Base-by-base conservation (phyloP, 441 rosid species). In the Sinapis alba region DNA sequence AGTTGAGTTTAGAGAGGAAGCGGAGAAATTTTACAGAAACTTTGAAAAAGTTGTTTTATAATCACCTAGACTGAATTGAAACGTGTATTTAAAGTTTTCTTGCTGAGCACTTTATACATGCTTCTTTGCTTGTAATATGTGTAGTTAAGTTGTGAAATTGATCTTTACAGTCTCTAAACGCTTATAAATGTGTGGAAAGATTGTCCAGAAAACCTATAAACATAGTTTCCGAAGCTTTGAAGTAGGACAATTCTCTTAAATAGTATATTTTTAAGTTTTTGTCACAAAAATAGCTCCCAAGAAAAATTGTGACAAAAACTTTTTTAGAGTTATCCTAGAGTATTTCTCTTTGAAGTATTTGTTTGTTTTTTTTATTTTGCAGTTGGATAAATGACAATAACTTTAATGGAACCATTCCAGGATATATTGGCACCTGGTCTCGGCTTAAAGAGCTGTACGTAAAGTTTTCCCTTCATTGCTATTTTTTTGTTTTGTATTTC, bases 331-430 rank as follows among this genome's bases (percentile, higher is more conserved):
- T n/a, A n/a, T n/a, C n/a, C n/a, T n/a, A n/a, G n/a, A n/a, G n/a
- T n/a, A n/a, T n/a, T n/a, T n/a, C n/a, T n/a, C n/a, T n/a, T n/a
- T n/a, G n/a, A n/a, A n/a, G n/a, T n/a, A n/a, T n/a, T 18, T 47
- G 26, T 56, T 56, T 57, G 3, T n/a, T n/a, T n/a, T 41, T 27
- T 13, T 32, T 13, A 16, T 56, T 57, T 36, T 62, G 21, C 70
- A 76, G 79, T 10, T 56, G 66, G 60, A 4, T 76, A 63, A 4
- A 54, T 43, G 79, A 76, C 71, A 76, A 76, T 70, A 63, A 76
- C 57, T 76, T 76, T 1, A 63, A 7, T 23, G 79, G 79, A 6
- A 54, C 7, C 28, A 76, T 76, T 26, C 79, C 79, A 2, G 54
- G 1, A n/a, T 76, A 26, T 32, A 76, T 76, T 24, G 75, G 75